Conservation (phyloP, 108 stramenopile genomes). For the Nannochloropsis oceanica region DNA sequence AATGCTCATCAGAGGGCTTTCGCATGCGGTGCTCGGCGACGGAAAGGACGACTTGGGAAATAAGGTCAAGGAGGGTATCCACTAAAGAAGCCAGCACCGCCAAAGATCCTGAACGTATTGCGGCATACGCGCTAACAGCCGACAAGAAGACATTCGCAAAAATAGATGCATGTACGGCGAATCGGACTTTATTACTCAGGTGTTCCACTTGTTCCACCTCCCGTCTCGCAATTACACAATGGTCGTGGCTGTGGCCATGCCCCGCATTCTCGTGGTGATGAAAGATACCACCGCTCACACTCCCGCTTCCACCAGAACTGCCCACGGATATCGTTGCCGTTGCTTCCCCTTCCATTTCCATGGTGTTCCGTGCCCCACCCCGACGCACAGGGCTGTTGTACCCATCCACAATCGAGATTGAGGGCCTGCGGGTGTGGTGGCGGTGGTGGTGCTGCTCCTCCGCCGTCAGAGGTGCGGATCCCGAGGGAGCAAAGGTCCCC, state of each 20-base stretch:
- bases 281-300: not conserved
- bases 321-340: not conserved
- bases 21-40: slow-evolving; percentile 54
- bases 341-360: not conserved
- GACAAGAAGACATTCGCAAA: not conserved
- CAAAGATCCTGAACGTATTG: slow-evolving; percentile 9
- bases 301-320: not conserved
- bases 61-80: slow-evolving; percentile 72
- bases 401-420: not conserved
- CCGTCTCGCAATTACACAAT: not conserved
- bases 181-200: not conserved
- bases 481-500: not conserved
- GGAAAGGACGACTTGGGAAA: slow-evolving; percentile 56
- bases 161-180: not conserved
- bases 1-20: slow-evolving; percentile 54
- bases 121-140: not conserved
- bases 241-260: not conserved
- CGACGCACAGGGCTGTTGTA: not conserved
- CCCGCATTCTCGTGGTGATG: not conserved
- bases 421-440: not conserved
- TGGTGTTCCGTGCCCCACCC: not conserved
- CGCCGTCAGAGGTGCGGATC: not conserved
- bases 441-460: not conserved
- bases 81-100: slow-evolving; percentile 72
- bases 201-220: not conserved